Base-by-base conservation (phyloP, 352 stramenopile genomes). In the Phytophthora lateralis region DNA sequence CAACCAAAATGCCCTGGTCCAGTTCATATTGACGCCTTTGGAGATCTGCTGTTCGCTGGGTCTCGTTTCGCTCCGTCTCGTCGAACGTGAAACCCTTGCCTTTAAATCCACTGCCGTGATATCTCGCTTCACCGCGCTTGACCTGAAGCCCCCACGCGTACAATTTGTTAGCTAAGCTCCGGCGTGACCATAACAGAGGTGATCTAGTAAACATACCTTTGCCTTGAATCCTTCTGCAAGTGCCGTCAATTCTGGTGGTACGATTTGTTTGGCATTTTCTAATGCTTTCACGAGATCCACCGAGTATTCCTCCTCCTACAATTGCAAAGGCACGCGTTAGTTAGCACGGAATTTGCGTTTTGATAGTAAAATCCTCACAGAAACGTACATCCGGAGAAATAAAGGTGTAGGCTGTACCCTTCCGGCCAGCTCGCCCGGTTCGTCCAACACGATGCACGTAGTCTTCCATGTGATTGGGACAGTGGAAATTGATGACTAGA, bases 401-500 rank as follows among this genome's bases (percentile, higher is more conserved):
- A 67, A 99, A 99, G 0, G 98, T 99, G 79, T 99, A 99, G 12
- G 97, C 95, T n/a, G 97, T 98, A 46, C 98, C 98, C 63, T 98
- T 98, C 10, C 96, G 85, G 6, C 93, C 94, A 49, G 97, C 98
- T 50, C 97, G 80, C 12, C 97, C 97, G 18, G 97, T 99, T 50
- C 97, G 75, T 6, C 97, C 98, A 4, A 99, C 96, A 29, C 98
- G 93, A 80, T 99, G 98, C 2, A 99, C 97, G 62, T 99, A 99
- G 63, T 99, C 98, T 85, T 99, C 98, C 42, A 99, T 78, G 71
- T 99, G 97, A 71, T 99, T 99, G 0, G 98, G 98, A 47, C 93
- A 98, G 47, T 98, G 97, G 69, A 98, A 99, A 80, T 99, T 99
- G 66, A 99, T 98, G 29, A 99, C 98, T 63, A 98, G 97, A 34